A percentile compares a stretch with the other conserved stretches of the same genome.
Conservation (phyloP, 192 early-diverging fungal species). For the Lobosporangium transversale region DNA sequence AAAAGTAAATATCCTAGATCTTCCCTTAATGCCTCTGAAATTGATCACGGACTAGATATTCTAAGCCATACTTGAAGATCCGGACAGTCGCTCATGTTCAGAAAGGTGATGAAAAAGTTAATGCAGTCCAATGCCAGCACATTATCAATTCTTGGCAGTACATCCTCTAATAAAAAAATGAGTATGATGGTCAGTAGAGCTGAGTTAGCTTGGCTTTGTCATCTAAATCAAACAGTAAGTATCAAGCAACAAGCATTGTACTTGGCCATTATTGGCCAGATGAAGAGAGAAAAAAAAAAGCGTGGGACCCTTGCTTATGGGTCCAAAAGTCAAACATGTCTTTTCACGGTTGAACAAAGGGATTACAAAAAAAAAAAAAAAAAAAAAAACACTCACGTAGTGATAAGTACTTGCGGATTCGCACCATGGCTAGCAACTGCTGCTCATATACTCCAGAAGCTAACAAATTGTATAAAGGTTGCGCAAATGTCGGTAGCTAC, state of each 20-base stretch:
- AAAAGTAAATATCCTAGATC: no score
- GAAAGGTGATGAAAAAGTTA: constrained; percentile 39
- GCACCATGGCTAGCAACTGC: constrained; percentile 48
- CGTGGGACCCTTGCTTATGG: not conserved
- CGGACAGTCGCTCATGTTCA: constrained; percentile 48
- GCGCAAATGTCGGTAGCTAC: constrained; percentile 47
- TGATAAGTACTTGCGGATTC: constrained; percentile 50
- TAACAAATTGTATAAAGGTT: constrained; percentile 45
- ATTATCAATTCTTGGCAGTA: constrained; percentile 48
- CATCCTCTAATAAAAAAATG: constrained; percentile 31
- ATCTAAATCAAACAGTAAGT: no score
- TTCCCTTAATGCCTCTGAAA: no score
- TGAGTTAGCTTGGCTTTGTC: no score
- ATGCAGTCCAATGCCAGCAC: constrained; percentile 46
- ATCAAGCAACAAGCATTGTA: not conserved
- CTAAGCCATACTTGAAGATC: constrained; percentile 37
- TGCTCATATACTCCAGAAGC: constrained; percentile 47
- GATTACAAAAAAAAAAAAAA: no score
- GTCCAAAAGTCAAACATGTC: not conserved
- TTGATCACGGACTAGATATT: constrained; percentile 1
- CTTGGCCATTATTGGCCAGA: constrained; percentile 1
- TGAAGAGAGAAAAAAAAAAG: not conserved
- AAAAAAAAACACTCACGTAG: constrained; percentile 27
- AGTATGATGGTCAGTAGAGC: not conserved
- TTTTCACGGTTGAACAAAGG: no score